phyloP scores from a whole-genome alignment of 768 basidiomycete genomes.

The Pulveroboletus sp. region DNA sequence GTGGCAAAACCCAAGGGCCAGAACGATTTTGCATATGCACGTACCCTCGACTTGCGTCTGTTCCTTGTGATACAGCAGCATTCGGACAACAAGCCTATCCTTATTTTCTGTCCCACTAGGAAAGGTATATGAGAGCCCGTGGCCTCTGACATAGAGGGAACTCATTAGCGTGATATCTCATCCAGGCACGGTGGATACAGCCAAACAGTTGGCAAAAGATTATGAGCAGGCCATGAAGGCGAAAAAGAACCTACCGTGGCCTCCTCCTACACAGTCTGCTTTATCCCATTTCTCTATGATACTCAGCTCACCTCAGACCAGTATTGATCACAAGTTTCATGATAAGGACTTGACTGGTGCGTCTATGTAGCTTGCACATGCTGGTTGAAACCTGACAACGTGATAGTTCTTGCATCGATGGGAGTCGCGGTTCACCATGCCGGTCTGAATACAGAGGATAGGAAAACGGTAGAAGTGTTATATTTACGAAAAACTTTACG shows the following conservation, averaged over 20 bases:
- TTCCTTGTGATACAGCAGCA: slow-evolving; percentile 70
- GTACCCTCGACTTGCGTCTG: slow-evolving; percentile 65
- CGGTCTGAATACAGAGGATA: slow-evolving; percentile 70
- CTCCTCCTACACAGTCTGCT: slow-evolving; percentile 47
- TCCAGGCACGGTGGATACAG: slow-evolving; percentile 59
- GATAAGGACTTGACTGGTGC: slow-evolving; percentile 62
- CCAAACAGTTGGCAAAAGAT: slow-evolving; percentile 70
- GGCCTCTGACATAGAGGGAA: background rate
- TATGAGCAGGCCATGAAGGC: slow-evolving; percentile 53
- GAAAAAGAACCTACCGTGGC: slow-evolving; percentile 62
- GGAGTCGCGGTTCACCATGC: slow-evolving; percentile 95
- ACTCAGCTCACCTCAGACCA: slow-evolving; percentile 25
- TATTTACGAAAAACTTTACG: slow-evolving; percentile 61
- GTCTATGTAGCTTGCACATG: background rate
- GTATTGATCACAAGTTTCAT: slow-evolving; percentile 51
- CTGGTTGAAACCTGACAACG: slow-evolving; percentile 2
- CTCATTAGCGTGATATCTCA: background rate
- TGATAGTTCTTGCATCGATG: slow-evolving; percentile 52
- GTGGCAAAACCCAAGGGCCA: slow-evolving; percentile 54
- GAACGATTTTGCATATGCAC: slow-evolving; percentile 78
- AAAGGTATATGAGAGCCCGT: slow-evolving; percentile 50
- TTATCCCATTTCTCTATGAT: background rate
- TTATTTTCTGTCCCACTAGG: slow-evolving; percentile 86
- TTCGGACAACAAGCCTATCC: slow-evolving; percentile 73
- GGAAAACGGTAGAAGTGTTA: slow-evolving; percentile 66